phyloP scores from a whole-genome alignment of 495 filamentous ascomycete genomes.

The Thermochaetoides thermophila region DNA sequence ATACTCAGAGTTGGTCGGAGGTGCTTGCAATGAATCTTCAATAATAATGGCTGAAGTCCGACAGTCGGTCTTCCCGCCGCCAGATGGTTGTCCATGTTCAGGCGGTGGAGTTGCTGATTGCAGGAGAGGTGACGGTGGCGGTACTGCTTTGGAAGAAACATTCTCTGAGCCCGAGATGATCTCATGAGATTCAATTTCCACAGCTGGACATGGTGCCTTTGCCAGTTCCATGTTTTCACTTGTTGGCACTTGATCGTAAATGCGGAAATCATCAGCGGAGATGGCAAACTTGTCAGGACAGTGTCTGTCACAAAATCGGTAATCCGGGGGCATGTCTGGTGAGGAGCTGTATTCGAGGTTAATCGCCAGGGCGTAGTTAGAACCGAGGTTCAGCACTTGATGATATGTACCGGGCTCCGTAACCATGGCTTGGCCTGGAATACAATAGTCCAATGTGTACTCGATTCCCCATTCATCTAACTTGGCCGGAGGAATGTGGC shows the following conservation, averaged over 20 bases:
- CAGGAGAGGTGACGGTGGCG: not conserved
- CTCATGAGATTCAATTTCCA: slow-evolving; percentile 1
- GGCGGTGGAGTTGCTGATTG: slow-evolving; percentile 8
- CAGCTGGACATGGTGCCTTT: slow-evolving; percentile 1
- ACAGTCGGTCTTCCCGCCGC: no score
- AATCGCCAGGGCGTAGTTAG: slow-evolving; percentile 21
- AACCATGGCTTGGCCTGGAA: slow-evolving; percentile 19
- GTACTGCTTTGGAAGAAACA: not conserved
- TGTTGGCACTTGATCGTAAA: slow-evolving; percentile 3
- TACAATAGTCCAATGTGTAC: slow-evolving; percentile 21
- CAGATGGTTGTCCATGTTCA: not conserved
- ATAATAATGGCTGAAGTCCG: no score
- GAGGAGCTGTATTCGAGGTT: slow-evolving; percentile 21
- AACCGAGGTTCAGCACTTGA: slow-evolving; percentile 21
- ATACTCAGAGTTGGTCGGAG: no score
- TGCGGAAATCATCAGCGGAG: slow-evolving; percentile 14
- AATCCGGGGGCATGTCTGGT: slow-evolving; percentile 14
- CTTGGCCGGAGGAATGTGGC: slow-evolving; percentile 15
- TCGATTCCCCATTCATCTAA: slow-evolving; percentile 21
- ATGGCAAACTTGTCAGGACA: slow-evolving; percentile 20
- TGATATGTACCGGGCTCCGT: slow-evolving; percentile 22
- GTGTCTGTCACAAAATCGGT: slow-evolving; percentile 14
- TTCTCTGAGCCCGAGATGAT: not conserved
- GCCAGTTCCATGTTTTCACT: not conserved
- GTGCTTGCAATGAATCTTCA: no score